A percentile compares a stretch with the other conserved stretches of the same genome.
These are phyloP conservation scores for Boletellus ananiceps DNA, from an alignment of 768 basidiomycete species.

Conservation along the genomic window DNA sequence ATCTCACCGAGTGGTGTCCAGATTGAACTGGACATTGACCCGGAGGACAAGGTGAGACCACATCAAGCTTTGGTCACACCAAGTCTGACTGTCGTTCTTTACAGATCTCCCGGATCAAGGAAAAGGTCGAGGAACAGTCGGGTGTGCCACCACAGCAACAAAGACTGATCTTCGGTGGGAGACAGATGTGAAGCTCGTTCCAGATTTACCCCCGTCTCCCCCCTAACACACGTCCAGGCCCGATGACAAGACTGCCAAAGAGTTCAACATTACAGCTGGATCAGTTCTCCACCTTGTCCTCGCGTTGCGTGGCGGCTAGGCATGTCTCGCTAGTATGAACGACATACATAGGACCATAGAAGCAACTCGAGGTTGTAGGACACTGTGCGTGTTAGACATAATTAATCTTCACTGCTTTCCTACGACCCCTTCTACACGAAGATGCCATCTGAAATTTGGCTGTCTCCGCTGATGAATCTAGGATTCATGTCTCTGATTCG, in stretches of 20 bases:
- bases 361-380: slow-evolving; percentile 16
- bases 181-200: slow-evolving; percentile 72
- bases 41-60: slow-evolving; percentile 69
- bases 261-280: slow-evolving; percentile 80
- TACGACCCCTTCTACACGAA: neutral
- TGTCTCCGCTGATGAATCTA: slow-evolving; percentile 6
- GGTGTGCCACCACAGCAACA: slow-evolving; percentile 97
- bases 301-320: slow-evolving; percentile 83
- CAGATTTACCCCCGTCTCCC: neutral
- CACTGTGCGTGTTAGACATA: slow-evolving; percentile 28
- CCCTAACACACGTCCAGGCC: slow-evolving; percentile 44
- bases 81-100: neutral
- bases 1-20: slow-evolving; percentile 25
- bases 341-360: slow-evolving; percentile 25
- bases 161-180: slow-evolving; percentile 86
- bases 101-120: slow-evolving; percentile 92
- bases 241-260: slow-evolving; percentile 87
- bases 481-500: slow-evolving; percentile 31
- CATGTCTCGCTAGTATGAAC: slow-evolving; percentile 10
- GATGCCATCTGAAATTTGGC: neutral
- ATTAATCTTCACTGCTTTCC: slow-evolving; percentile 21
- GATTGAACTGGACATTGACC: slow-evolving; percentile 96
- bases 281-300: slow-evolving; percentile 92
- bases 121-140: slow-evolving; percentile 97
- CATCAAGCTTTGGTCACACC: neutral